phyloP scores from a whole-genome alignment of 2,329 filamentous ascomycete species.

The Sporothrix mexicana region DNA sequence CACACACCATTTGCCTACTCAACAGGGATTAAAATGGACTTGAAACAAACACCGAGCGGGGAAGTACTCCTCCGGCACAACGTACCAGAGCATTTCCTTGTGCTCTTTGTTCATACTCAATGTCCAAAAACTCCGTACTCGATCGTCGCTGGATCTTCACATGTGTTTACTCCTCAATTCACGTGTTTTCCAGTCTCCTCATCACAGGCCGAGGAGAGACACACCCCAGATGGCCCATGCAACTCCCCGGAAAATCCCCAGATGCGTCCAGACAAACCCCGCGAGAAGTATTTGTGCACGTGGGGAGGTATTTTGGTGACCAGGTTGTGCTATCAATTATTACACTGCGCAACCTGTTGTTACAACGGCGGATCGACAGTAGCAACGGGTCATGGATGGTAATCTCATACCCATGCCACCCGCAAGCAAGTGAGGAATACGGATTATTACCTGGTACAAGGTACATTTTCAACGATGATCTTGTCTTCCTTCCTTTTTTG shows the following conservation, averaged over 20 bases:
- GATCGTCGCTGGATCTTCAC: neutral
- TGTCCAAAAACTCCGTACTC: too few species aligned
- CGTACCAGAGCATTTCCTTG: neutral
- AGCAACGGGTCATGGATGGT: neutral
- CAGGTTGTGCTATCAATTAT: neutral
- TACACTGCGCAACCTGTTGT: too few species aligned
- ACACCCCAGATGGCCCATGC: neutral
- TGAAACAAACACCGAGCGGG: constrained; percentile 10
- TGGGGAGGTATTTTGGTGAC: neutral
- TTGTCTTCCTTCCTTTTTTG: neutral
- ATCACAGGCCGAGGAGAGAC: constrained; percentile 6
- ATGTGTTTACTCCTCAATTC: constrained; percentile 21
- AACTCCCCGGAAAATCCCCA: too few species aligned
- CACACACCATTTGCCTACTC: neutral
- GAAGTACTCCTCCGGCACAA: constrained; percentile 4
- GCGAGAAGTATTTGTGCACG: too few species aligned
- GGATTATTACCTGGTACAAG: too few species aligned
- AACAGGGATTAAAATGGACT: constrained; percentile 1
- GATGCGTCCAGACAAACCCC: neutral
- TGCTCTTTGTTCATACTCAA: neutral
- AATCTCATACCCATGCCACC: too few species aligned
- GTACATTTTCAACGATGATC: neutral
- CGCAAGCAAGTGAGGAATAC: neutral
- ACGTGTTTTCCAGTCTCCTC: neutral
- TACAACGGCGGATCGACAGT: too few species aligned